Percentiles rank a stretch among this genome's conserved stretches.
Evolutionary conservation across 768 basidiomycete genomes (phyloP).

Genomic region (Leccinum longicurvipes): DNA sequence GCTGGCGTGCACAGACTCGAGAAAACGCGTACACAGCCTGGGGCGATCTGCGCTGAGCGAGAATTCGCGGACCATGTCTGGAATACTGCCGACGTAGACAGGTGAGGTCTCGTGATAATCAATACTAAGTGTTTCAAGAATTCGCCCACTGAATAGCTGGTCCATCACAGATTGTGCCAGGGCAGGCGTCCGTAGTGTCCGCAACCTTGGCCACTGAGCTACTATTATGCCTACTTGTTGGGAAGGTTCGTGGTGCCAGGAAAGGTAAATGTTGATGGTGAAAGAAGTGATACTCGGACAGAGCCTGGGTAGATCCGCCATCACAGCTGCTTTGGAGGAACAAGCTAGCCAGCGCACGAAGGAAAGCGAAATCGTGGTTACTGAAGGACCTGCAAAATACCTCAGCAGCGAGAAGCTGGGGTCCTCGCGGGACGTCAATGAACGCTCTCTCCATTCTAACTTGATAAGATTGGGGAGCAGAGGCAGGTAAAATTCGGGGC

Average conservation of each 20-base stretch:
- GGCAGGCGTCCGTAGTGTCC: constrained; percentile 9
- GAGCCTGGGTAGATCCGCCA: constrained; percentile 12
- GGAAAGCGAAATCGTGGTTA: constrained; percentile 13
- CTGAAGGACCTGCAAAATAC: constrained; percentile 8
- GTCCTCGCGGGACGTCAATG: constrained; percentile 1
- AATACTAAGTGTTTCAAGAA: constrained; percentile 12
- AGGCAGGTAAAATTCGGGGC: constrained; percentile 10
- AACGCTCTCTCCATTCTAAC: constrained; percentile 15
- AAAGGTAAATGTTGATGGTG: constrained; percentile 2
- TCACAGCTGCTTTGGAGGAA: constrained; percentile 11
- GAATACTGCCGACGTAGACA: constrained; percentile 10
- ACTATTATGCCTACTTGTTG: constrained; percentile 17
- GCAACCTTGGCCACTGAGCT: constrained; percentile 11
- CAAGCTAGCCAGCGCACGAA: constrained; percentile 12
- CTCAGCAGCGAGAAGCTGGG: constrained; percentile 12
- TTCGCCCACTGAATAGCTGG: neutral
- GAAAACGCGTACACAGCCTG: constrained; percentile 4
- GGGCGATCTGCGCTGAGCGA: constrained; percentile 5
- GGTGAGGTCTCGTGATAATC: constrained; percentile 7
- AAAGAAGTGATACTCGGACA: constrained; percentile 24
- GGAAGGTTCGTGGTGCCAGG: constrained; percentile 8
- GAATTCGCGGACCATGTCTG: constrained; percentile 11
- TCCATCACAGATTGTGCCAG: constrained; percentile 15
- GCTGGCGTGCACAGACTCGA: constrained; percentile 10
- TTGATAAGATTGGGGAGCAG: constrained; percentile 21